Evolutionary conservation across 305 asterid genomes (phyloP), one percentile per base, ranked within the genome.

Genomic region (Striga hermonthica): DNA sequence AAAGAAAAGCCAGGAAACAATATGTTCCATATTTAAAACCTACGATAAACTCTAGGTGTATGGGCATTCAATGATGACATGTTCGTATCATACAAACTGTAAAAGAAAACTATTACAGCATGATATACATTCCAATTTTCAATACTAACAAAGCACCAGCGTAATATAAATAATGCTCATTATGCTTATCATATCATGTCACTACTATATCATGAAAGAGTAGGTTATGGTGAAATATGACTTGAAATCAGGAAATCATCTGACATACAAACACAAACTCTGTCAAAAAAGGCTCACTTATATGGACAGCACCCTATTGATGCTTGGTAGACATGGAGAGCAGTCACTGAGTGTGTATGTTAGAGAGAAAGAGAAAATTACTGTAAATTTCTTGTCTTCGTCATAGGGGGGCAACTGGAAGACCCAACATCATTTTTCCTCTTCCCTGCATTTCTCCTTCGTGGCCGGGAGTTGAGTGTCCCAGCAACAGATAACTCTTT

Each of bases 371-470:
- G 54, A 68, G 57, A 72, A 53, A 66, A 4, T 70, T 74, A 87
- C 94, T 72, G 53, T 22, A 36, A 68, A 15, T 67, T 77, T 67
- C 75, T 79, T 34, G 70, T 65, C 77, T 79, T 76, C 68, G 36
- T 69, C 67, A 79, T 34, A 13, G 86, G 82, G 57, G 95, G 91
- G 82, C 94, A 87, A 68, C 91, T 90, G 47, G 75, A 80, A 68
- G 71, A 71, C 64, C 81, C 82, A 15, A 59, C 50, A 57, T 68
- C 86, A 48, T 35, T 67, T 60, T 58, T 79, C 66, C 66, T 66
- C 74, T 72, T 78, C 69, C 38, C 80, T 77, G 48, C 67, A 59
- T 55, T 78, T 78, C 74, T 84, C 63, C 60, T 76, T 7, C 40
- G 65, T 55, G 78, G 66, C 31, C 55, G 57, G 55, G 53, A 35